A percentile compares a stretch with the other conserved stretches of the same genome.
These are phyloP conservation scores for Cytospora mali DNA, from an alignment of 2,329 filamentous ascomycete genomes.

Conservation along the genomic window DNA sequence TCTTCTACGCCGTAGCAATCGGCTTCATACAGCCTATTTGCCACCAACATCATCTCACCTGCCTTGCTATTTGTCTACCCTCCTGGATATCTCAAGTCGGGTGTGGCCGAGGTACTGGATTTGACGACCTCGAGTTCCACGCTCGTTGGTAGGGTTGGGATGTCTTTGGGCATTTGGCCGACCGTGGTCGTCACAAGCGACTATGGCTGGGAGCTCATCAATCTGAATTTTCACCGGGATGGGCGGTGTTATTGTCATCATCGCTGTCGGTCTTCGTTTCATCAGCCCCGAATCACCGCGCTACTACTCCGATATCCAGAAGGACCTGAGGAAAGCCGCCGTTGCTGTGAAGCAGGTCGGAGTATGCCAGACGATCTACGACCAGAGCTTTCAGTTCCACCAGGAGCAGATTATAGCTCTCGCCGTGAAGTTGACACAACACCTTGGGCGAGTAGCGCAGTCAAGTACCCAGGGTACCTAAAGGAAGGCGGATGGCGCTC, in stretches of 20 bases:
- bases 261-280: conserved; percentile 51
- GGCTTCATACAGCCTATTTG: conserved; percentile 38
- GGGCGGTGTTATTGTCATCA: conserved; percentile 48
- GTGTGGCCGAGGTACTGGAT: conserved; percentile 26
- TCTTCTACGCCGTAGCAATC: conserved; percentile 34
- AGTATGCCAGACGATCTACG: conserved; percentile 1
- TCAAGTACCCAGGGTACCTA: conserved; percentile 36
- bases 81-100: background rate
- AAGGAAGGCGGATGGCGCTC: conserved; percentile 35
- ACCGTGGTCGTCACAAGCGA: conserved; percentile 28
- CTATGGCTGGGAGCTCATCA: conserved; percentile 27
- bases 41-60: conserved; percentile 35
- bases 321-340: conserved; percentile 28
- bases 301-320: conserved; percentile 32
- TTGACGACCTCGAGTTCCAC: conserved; percentile 17
- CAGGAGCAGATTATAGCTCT: background rate
- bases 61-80: conserved; percentile 35
- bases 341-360: conserved; percentile 14
- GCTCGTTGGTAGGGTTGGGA: conserved; percentile 27
- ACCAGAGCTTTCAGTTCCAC: conserved; percentile 3
- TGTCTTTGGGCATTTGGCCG: conserved; percentile 24
- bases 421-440: conserved; percentile 2
- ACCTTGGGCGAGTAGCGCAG: conserved; percentile 27
- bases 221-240: conserved; percentile 53
- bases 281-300: conserved; percentile 54